phyloP scores from a whole-genome alignment of 345 rosid genomes.

The Leavenworthia alabamica region DNA sequence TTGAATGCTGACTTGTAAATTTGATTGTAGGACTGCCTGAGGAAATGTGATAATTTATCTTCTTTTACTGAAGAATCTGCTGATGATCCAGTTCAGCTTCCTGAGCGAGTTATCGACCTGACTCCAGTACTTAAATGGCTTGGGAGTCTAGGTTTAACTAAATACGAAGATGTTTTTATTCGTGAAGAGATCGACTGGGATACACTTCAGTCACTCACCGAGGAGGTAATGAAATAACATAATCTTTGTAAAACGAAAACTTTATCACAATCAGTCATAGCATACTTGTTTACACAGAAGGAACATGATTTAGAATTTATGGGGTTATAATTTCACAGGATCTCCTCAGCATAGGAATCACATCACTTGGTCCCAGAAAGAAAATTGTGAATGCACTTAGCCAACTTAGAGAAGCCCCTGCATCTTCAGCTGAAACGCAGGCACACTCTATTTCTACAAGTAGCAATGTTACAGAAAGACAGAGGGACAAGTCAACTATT shows the following conservation, averaged over 20 bases:
- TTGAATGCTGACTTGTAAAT: not conserved
- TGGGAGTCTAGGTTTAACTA: conserved; percentile 50
- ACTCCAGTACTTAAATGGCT: conserved; percentile 70
- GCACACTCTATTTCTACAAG: conserved; percentile 22
- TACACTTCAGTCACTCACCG: conserved; percentile 65
- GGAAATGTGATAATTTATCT: conserved; percentile 17
- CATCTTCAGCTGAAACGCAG: conserved; percentile 22
- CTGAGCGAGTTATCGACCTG: conserved; percentile 38
- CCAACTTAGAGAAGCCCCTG: conserved; percentile 39
- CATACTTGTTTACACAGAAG: not conserved
- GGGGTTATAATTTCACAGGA: conserved; percentile 40
- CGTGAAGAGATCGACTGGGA: conserved; percentile 94
- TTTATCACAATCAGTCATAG: not conserved
- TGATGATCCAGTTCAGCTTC: conserved; percentile 36
- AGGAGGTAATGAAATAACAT: conserved; percentile 49
- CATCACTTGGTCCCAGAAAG: conserved; percentile 91
- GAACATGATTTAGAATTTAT: not conserved
- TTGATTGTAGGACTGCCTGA: conserved; percentile 34
- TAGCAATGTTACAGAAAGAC: conserved; percentile 30
- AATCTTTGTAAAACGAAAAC: not conserved
- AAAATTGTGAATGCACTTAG: conserved; percentile 71
- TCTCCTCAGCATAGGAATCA: conserved; percentile 63
- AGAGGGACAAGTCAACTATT: conserved; percentile 29
- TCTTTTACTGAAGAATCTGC: conserved; percentile 22
- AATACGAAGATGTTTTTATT: conserved; percentile 58